Percentiles rank a stretch among this genome's conserved stretches.
phyloP scores from a whole-genome alignment of 2,329 filamentous ascomycete genomes.

The Pseudocercospora ulei region DNA sequence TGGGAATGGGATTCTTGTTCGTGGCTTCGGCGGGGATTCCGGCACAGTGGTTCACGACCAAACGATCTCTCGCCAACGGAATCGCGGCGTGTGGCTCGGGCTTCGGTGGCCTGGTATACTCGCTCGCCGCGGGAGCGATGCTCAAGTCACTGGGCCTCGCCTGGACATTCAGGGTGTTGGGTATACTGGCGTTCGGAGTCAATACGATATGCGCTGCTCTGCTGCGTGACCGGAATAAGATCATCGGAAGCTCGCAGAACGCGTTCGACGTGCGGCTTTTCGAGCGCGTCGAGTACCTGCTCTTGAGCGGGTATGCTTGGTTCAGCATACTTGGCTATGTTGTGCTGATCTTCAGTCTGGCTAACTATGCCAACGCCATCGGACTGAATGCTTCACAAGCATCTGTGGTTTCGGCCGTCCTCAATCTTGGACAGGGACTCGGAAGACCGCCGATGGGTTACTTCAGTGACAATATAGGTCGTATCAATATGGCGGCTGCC shows the following conservation, averaged over 20 bases:
- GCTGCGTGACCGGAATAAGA: slow-evolving; percentile 61
- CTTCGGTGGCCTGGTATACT: slow-evolving; percentile 63
- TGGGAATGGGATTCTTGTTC: slow-evolving; percentile 68
- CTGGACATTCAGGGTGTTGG: slow-evolving; percentile 59
- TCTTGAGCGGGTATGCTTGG: slow-evolving; percentile 58
- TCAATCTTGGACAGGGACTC: slow-evolving; percentile 58
- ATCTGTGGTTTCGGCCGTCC: slow-evolving; percentile 59
- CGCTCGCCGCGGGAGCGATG: slow-evolving; percentile 58
- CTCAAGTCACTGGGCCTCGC: slow-evolving; percentile 53
- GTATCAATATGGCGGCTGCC: slow-evolving; percentile 57
- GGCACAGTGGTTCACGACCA: slow-evolving; percentile 64
- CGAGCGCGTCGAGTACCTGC: slow-evolving; percentile 51
- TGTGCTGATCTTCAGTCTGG: slow-evolving; percentile 65
- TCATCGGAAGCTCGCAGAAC: slow-evolving; percentile 55
- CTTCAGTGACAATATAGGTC: slow-evolving; percentile 58
- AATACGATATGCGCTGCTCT: slow-evolving; percentile 56
- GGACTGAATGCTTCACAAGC: slow-evolving; percentile 59
- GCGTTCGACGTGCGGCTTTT: slow-evolving; percentile 58
- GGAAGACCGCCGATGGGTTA: slow-evolving; percentile 64
- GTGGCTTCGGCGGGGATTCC: slow-evolving; percentile 58
- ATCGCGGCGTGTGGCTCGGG: slow-evolving; percentile 60
- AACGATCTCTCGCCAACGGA: slow-evolving; percentile 59
- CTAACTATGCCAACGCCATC: slow-evolving; percentile 60
- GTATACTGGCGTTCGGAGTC: slow-evolving; percentile 53
- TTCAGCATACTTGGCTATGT: slow-evolving; percentile 66